Evolutionary conservation across 1,284 basidiomycete species (phyloP).

Genomic region (Grifola frondosa): DNA sequence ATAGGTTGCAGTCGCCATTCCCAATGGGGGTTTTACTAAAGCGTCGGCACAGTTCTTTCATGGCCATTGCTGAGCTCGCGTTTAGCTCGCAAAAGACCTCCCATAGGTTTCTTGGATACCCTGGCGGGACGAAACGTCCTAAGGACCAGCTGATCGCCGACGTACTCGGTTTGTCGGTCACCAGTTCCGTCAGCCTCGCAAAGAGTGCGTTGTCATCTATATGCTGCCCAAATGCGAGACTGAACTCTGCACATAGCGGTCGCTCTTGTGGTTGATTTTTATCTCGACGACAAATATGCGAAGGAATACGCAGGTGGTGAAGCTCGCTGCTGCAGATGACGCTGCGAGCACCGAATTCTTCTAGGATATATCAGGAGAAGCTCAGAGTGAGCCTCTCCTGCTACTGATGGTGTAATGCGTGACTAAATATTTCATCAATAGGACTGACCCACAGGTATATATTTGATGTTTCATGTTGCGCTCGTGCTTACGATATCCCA

Average conservation of each 20-base stretch:
- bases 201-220: conserved; percentile 44
- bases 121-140: conserved; percentile 42
- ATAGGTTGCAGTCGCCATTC: no score
- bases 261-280: conserved; percentile 64
- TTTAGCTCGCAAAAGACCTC: no score
- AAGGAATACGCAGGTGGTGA: conserved; percentile 45
- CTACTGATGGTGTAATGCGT: no score
- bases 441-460: conserved; percentile 13
- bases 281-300: conserved; percentile 44
- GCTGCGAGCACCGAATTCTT: conserved; percentile 37
- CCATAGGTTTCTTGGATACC: no score
- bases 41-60: no score
- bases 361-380: conserved; percentile 55
- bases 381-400: conserved; percentile 49
- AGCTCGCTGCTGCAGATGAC: conserved; percentile 37
- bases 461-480: background rate
- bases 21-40: no score
- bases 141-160: conserved; percentile 43
- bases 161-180: conserved; percentile 48
- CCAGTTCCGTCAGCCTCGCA: conserved; percentile 45
- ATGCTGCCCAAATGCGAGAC: conserved; percentile 47
- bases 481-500: conserved; percentile 20
- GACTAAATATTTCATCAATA: no score
- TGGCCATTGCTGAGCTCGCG: no score
- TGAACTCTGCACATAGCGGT: conserved; percentile 36